Evolutionary conservation across 164 flowering plant genomes (phyloP).

Genomic region (Sextonia rubra): DNA sequence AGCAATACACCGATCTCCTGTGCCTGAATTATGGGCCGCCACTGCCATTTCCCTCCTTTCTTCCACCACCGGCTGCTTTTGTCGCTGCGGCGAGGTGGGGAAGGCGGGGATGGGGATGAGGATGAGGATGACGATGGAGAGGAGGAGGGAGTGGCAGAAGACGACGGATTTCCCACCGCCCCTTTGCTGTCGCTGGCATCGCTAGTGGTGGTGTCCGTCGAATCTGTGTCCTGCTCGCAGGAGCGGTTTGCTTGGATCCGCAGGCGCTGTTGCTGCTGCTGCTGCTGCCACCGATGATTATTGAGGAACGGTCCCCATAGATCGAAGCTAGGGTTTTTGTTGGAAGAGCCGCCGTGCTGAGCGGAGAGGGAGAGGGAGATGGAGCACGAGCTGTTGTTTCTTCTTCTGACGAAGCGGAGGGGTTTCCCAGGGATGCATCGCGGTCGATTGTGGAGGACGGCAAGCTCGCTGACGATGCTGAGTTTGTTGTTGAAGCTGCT

Average conservation of each 20-base stretch:
- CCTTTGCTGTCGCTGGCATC: slow-evolving; percentile 19
- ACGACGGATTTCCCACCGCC: slow-evolving; percentile 24
- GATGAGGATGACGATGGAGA: not conserved
- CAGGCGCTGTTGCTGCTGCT: slow-evolving; percentile 14
- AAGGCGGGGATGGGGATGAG: slow-evolving; percentile 14
- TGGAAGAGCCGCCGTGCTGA: too few species aligned
- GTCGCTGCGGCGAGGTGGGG: slow-evolving; percentile 32
- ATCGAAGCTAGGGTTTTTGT: slow-evolving; percentile 17
- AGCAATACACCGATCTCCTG: slow-evolving; percentile 78
- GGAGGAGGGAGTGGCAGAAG: slow-evolving; percentile 2
- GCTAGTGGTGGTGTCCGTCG: slow-evolving; percentile 39
- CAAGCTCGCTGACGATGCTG: slow-evolving; percentile 12
- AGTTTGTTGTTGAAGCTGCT: slow-evolving; percentile 1
- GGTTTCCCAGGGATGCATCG: slow-evolving; percentile 23
- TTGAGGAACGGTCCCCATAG: slow-evolving; percentile 25
- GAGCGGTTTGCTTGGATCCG: slow-evolving; percentile 40
- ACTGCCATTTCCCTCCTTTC: slow-evolving; percentile 59
- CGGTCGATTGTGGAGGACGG: slow-evolving; percentile 21
- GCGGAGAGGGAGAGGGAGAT: slow-evolving; percentile 22
- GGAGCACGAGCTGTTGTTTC: too few species aligned
- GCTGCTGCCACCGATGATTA: slow-evolving; percentile 17
- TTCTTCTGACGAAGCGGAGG: slow-evolving; percentile 14
- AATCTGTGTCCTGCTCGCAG: slow-evolving; percentile 53
- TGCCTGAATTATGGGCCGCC: slow-evolving; percentile 83
- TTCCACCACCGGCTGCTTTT: slow-evolving; percentile 54